Percentiles rank a stretch among this genome's conserved stretches.
These are phyloP conservation scores for Beauveria asiatica DNA, from an alignment of 2,329 filamentous ascomycete genomes.

Conservation along the genomic window DNA sequence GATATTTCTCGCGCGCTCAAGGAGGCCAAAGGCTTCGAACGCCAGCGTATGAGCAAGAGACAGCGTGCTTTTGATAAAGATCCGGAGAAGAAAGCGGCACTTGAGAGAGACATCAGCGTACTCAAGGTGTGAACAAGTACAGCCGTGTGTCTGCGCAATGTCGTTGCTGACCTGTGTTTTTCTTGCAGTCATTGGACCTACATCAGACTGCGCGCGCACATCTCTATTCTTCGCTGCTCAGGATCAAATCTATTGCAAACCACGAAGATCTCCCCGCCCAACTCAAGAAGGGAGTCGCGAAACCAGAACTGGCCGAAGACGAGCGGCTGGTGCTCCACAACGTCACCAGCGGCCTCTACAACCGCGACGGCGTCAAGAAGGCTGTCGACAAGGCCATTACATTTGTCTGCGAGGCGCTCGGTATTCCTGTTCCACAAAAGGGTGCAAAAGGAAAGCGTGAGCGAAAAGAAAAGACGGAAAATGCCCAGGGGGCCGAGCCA, in stretches of 20 bases:
- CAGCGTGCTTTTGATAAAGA: constrained; percentile 38
- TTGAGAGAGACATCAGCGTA: constrained; percentile 53
- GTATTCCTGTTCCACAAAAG: constrained; percentile 40
- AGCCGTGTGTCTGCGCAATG: neutral
- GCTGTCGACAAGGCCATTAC: constrained; percentile 40
- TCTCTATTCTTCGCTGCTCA: constrained; percentile 45
- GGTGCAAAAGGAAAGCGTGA: constrained; percentile 25
- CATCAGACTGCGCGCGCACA: constrained; percentile 49
- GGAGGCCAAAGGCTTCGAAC: constrained; percentile 65
- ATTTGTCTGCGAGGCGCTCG: constrained; percentile 39
- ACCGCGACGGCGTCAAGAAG: constrained; percentile 40
- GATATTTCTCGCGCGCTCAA: constrained; percentile 61
- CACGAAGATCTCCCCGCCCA: constrained; percentile 41
- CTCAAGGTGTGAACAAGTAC: constrained; percentile 36
- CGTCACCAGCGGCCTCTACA: constrained; percentile 50
- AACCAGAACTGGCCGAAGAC: constrained; percentile 43
- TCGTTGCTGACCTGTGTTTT: constrained; percentile 3
- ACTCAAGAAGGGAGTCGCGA: constrained; percentile 38
- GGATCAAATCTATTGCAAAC: constrained; percentile 43
- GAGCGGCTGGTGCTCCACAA: constrained; percentile 46
- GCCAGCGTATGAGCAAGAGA: constrained; percentile 63
- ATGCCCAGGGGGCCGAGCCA: constrained; percentile 13
- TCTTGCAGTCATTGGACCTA: constrained; percentile 44
- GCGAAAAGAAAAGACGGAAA: constrained; percentile 24
- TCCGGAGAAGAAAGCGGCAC: constrained; percentile 44